phyloP scores from a whole-genome alignment of 352 stramenopile species.

The Phytophthora meadii region DNA sequence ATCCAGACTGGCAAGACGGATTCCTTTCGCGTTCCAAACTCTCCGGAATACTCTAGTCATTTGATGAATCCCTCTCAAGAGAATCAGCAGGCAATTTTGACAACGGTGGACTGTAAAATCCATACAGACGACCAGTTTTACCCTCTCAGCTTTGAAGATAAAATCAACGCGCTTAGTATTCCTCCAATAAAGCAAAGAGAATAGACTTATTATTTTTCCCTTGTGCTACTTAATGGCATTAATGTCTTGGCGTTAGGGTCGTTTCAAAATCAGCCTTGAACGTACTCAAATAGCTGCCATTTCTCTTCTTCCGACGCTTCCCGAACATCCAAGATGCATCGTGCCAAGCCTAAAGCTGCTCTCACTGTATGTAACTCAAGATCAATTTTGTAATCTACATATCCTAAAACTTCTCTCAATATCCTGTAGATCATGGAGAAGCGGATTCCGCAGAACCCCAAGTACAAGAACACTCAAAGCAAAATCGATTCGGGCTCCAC shows the following conservation, averaged over 20 bases:
- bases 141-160: slow-evolving; percentile 8
- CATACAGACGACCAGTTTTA: slow-evolving; percentile 6
- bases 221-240: too few relatives aligned
- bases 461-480: slow-evolving; percentile 82
- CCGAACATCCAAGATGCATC: too few relatives aligned
- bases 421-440: slow-evolving; percentile 77
- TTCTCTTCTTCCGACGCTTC: too few relatives aligned
- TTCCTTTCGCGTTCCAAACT: slow-evolving; percentile 4
- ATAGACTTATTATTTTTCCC: too few relatives aligned
- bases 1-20: slow-evolving; percentile 2
- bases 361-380: too few relatives aligned
- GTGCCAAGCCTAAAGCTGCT: too few relatives aligned
- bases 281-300: too few relatives aligned
- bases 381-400: too few relatives aligned
- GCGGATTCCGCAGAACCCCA: slow-evolving; percentile 75
- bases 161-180: slow-evolving; percentile 13
- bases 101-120: slow-evolving; percentile 6
- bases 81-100: not conserved
- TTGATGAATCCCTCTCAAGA: slow-evolving; percentile 20
- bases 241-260: too few relatives aligned
- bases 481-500: slow-evolving; percentile 81
- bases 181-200: not conserved
- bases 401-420: not conserved
- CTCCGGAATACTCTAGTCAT: slow-evolving; percentile 1
- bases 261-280: too few relatives aligned